Percentiles rank a stretch among this genome's conserved stretches.
These are phyloP conservation scores for Macrocybe gigantea DNA, from an alignment of 768 basidiomycete genomes.

Conservation along the genomic window DNA sequence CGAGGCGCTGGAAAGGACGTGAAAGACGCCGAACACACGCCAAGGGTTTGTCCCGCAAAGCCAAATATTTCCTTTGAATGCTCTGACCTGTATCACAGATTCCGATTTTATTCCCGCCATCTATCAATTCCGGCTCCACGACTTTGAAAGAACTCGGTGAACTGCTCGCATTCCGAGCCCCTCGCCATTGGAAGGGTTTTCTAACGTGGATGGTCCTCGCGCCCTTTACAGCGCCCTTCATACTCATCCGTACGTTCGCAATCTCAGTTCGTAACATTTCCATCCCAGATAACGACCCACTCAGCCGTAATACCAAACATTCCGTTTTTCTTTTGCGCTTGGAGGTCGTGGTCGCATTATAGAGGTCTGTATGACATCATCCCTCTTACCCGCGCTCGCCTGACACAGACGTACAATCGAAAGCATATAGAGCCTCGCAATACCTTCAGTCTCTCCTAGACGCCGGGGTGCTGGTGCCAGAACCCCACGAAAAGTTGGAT, in stretches of 20 bases:
- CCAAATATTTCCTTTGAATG: background rate
- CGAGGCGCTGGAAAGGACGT: conserved; percentile 11
- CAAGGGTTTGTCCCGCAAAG: conserved; percentile 1
- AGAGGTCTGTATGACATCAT: conserved; percentile 38
- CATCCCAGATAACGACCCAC: background rate
- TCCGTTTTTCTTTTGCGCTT: conserved; percentile 80
- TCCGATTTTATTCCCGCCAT: conserved; percentile 56
- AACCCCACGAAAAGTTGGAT: conserved; percentile 51
- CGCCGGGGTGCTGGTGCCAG: conserved; percentile 48
- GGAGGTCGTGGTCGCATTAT: conserved; percentile 85
- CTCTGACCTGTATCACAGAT: conserved; percentile 37
- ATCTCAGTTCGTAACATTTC: background rate
- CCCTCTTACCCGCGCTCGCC: background rate
- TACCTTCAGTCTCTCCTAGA: conserved; percentile 60
- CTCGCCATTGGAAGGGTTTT: conserved; percentile 62
- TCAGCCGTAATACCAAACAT: conserved; percentile 77
- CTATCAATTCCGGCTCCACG: conserved; percentile 25
- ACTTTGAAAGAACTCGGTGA: conserved; percentile 42
- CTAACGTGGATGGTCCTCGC: conserved; percentile 58
- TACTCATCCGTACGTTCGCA: conserved; percentile 60
- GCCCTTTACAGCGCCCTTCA: conserved; percentile 73
- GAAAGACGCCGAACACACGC: conserved; percentile 14
- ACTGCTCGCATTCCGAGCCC: conserved; percentile 49
- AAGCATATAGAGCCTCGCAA: conserved; percentile 67
- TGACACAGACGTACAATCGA: background rate